These are phyloP conservation scores for Grosmannia huntii DNA, from an alignment of 2,329 filamentous ascomycete species.

Conservation along the genomic window DNA sequence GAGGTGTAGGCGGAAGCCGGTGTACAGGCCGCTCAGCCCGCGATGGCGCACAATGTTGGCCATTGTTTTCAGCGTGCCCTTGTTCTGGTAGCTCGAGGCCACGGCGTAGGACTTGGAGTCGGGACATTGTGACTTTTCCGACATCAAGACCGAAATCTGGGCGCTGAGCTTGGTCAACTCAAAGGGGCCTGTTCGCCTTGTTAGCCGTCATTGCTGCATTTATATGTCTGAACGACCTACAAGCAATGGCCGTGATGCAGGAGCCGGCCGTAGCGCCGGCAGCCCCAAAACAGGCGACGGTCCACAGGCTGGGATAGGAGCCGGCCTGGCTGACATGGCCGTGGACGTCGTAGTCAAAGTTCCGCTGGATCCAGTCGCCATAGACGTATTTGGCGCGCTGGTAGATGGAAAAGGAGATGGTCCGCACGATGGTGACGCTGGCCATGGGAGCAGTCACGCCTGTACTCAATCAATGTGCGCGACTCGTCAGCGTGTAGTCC, in stretches of 20 bases:
- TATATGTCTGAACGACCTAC: conserved; percentile 24
- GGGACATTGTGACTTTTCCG: conserved; percentile 35
- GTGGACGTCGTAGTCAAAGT: conserved; percentile 57
- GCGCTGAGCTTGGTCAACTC: conserved; percentile 83
- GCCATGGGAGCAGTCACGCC: conserved; percentile 70
- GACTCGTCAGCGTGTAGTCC: background rate
- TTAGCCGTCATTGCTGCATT: no score
- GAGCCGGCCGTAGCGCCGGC: conserved; percentile 71
- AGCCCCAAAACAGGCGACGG: conserved; percentile 62
- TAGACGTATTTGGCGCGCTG: conserved; percentile 63
- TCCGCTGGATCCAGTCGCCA: conserved; percentile 55
- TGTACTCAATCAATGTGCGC: conserved; percentile 22
- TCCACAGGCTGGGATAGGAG: conserved; percentile 59
- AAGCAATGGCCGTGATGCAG: conserved; percentile 67
- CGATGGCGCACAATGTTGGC: conserved; percentile 65
- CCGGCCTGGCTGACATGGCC: conserved; percentile 58
- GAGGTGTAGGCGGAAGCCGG: conserved; percentile 66
- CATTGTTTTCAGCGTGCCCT: conserved; percentile 65
- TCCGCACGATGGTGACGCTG: conserved; percentile 26
- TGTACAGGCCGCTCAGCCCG: conserved; percentile 63
- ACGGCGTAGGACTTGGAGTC: conserved; percentile 42
- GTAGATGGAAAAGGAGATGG: conserved; percentile 41
- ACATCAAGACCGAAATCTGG: conserved; percentile 70
- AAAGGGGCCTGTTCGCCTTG: conserved; percentile 48
- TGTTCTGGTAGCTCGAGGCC: conserved; percentile 60